Conservation (phyloP, 1,139 yeast species). For the Pneumocystis wakefieldiae region DNA sequence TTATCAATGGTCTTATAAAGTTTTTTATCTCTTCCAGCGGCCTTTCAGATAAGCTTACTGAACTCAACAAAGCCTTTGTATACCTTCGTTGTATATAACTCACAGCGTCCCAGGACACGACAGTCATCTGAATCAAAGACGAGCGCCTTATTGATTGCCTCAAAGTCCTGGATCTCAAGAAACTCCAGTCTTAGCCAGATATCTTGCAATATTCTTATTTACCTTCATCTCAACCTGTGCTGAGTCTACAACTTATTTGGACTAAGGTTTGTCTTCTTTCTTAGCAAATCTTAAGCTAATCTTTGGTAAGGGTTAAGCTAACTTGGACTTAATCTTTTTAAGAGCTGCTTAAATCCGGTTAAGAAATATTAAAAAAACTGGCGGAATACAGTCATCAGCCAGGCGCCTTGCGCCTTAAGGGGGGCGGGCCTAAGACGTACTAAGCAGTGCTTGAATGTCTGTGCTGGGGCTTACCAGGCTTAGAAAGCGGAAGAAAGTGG, state of each 20-base stretch:
- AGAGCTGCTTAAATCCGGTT: background rate
- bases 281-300: background rate
- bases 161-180: conserved; percentile 82
- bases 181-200: conserved; percentile 33
- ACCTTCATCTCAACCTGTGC: background rate
- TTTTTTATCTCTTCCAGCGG: conserved; percentile 78
- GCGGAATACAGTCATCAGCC: background rate
- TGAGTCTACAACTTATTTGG: too few relatives aligned
- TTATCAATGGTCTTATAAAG: conserved; percentile 76
- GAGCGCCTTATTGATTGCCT: conserved; percentile 71
- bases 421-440: background rate
- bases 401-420: background rate
- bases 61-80: background rate
- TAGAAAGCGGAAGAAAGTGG: background rate
- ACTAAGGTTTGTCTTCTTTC: too few relatives aligned
- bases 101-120: conserved; percentile 84
- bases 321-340: background rate
- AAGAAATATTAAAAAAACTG: background rate
- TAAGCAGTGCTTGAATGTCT: too few relatives aligned
- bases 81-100: conserved; percentile 71
- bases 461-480: too few relatives aligned
- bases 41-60: conserved; percentile 19
- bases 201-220: too few relatives aligned
- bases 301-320: background rate
- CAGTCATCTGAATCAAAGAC: conserved; percentile 80